Evolutionary conservation across 2,329 filamentous ascomycete species (phyloP), one percentile per base, ranked within the genome.

Genomic region (Ceratocystiopsis brevicomis): DNA sequence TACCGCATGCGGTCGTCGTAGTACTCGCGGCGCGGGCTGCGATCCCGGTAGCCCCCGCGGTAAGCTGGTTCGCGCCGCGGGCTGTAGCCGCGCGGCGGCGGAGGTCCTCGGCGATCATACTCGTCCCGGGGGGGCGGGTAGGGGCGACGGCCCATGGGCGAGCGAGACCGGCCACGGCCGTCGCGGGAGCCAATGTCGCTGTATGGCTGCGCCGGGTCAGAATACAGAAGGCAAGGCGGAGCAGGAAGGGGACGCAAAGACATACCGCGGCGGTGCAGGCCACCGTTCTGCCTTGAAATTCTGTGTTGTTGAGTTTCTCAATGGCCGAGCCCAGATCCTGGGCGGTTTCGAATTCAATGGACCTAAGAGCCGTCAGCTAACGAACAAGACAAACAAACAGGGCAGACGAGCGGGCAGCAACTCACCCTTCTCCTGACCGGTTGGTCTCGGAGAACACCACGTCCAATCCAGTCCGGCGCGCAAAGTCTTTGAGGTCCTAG

Each of bases 401-500:
- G 16, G 39, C 17, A 39, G 13, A n/a, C 6, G 69, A 81, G 64
- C 64, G 94, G 34, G 14, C 13, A 3, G 25, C 25, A 86, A 88
- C 88, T 74, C 82, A 84, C 52, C 86, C 85, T 60, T 92, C 85
- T 52, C 81, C 81, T 59, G 93, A 87, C 56, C 88, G 86, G 54
- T 79, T 81, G 48, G 92, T 92, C 66, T 98, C 90, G 51, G 87
- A 95, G 62, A 94, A 98, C 56, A 98, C 90, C 52, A 98, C 90
- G 61, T 96, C 90, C 62, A 94, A 75, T 63, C 86, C 86, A 61
- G 88, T 92, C 63, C 92, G 84, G 59, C 90, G 86, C 49, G 90
- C 90, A 65, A 98, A 98, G 63, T 98, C 90, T 82, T 98, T 98
- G 44, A 98, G 78, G 65, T 98, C 90, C 90, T 98, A 70, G 66